Evolutionary conservation across 495 filamentous ascomycete genomes (phyloP).

Genomic region (Lichenothelia convexa): DNA sequence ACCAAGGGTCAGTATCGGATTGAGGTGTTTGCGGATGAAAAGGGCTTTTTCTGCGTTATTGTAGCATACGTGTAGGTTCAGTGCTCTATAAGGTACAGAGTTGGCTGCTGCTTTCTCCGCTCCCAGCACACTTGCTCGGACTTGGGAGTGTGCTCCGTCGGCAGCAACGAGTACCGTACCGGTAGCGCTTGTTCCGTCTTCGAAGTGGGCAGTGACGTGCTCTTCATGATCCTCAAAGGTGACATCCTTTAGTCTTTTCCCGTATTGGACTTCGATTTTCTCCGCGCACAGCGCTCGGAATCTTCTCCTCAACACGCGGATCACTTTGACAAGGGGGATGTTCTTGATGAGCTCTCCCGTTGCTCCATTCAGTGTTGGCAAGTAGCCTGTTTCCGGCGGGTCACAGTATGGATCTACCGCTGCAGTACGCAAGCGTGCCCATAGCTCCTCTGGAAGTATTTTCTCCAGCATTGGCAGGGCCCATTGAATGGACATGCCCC

Average conservation of each 20-base stretch:
- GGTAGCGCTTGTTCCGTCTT: conserved; percentile 8
- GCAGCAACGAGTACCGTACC: conserved; percentile 11
- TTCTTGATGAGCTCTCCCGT: conserved; percentile 2
- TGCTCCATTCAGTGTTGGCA: background rate
- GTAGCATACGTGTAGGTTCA: conserved; percentile 13
- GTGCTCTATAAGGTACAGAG: conserved; percentile 5
- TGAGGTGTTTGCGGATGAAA: too few relatives aligned
- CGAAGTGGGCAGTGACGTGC: conserved; percentile 8
- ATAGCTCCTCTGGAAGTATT: conserved; percentile 2
- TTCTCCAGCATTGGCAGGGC: conserved; percentile 4
- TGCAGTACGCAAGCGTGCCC: conserved; percentile 1
- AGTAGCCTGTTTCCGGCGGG: background rate
- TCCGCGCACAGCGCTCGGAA: conserved; percentile 3
- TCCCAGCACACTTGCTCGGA: conserved; percentile 10
- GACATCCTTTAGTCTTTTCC: background rate
- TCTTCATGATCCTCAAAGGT: conserved; percentile 3
- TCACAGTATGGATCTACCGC: conserved; percentile 1
- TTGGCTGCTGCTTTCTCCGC: conserved; percentile 6
- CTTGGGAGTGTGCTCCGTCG: conserved; percentile 11
- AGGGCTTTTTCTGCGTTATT: conserved; percentile 19
- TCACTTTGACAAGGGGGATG: background rate
- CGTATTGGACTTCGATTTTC: background rate
- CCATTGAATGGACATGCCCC: conserved; percentile 7
- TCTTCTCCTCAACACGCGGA: background rate
- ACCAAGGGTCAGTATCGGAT: conserved; percentile 16